A percentile compares a stretch with the other conserved stretches of the same genome.
These are phyloP conservation scores for Cupressus sempervirens DNA, from an alignment of 75 land plant genomes.

Conservation along the genomic window DNA sequence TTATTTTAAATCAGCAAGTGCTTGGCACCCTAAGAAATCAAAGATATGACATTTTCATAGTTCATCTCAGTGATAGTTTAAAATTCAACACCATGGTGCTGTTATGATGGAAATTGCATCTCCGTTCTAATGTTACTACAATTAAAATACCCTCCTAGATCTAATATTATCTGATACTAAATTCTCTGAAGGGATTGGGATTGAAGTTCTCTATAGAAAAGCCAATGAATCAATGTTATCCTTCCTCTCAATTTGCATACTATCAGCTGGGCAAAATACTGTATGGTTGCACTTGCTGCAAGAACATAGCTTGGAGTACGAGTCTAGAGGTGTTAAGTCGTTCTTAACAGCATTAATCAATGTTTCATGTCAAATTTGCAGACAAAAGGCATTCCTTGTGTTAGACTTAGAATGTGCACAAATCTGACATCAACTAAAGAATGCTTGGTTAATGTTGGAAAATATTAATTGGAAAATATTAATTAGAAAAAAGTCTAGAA, in stretches of 20 bases:
- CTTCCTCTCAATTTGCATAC: background rate
- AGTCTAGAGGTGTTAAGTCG: conserved; percentile 74
- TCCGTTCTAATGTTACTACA: conserved; percentile 1
- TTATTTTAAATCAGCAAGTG: too few relatives aligned
- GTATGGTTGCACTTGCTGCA: conserved; percentile 72
- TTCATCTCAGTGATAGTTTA: too few relatives aligned
- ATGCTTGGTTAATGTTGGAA: background rate
- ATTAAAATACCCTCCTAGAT: conserved; percentile 21
- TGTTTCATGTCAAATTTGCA: conserved; percentile 63
- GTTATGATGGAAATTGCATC: conserved; percentile 6
- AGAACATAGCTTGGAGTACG: conserved; percentile 84
- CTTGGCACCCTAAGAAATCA: too few relatives aligned
- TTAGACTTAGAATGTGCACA: conserved; percentile 41
- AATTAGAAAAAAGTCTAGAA: background rate
- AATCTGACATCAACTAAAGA: background rate
- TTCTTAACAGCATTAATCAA: conserved; percentile 87
- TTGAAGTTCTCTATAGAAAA: background rate
- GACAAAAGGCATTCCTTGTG: conserved; percentile 59
- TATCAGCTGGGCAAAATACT: background rate
- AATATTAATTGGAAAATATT: background rate
- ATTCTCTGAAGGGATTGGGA: background rate
- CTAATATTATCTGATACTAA: background rate
- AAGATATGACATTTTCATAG: too few relatives aligned
- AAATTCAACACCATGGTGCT: too few relatives aligned
- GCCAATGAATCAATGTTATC: background rate